Evolutionary conservation across 805 yeast genomes (phyloP), one percentile per base, ranked within the genome.

Genomic region (Hanseniaspora nectarophila): DNA sequence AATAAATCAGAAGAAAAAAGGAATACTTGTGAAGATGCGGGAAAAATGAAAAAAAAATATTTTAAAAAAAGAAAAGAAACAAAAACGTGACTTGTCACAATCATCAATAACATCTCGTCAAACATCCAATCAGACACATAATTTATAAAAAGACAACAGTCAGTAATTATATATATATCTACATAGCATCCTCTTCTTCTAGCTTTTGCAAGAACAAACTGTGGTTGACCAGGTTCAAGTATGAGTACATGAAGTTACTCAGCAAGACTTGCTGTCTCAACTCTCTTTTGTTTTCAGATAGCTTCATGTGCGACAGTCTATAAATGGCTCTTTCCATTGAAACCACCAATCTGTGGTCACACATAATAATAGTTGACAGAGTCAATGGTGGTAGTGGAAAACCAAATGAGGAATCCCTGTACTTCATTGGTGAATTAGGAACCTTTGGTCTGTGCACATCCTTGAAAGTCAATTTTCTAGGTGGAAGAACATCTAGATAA

Each of bases 241-340:
- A 92, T 0, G 97, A 90, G 63, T 92, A 92, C 98, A 92, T 92
- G 76, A 92, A 92, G 65, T 92, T 92, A 54, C 96, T 86, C 57
- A 92, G 69, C 46, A 92, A 66, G 1, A 92, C 98, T 64, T 92
- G 98, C 64, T 92, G 97, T 35, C 88, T 74, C 56, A 92, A 69
- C 28, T 94, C 92, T 54, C 97, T 72, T 62, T 87, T 84, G 1
- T 97, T 90, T 66, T 92, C 95, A 24, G 97, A 95, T 57, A 92
- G 73, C 65, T 92, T 92, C 63, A 92, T 70, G 67, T 92, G 98
- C 50, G 95, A 85, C 53, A 92, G 72, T 53, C 98, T 72, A 66
- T 92, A 92, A 48, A 92, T 85, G 0, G 98, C 98, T 38, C 98
- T 74, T 66, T 92, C 98, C 42, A 92, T 95, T 65, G 90, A 96